Evolutionary conservation across 2,329 filamentous ascomycete genomes (phyloP).

Genomic region (Didymella lethalis): DNA sequence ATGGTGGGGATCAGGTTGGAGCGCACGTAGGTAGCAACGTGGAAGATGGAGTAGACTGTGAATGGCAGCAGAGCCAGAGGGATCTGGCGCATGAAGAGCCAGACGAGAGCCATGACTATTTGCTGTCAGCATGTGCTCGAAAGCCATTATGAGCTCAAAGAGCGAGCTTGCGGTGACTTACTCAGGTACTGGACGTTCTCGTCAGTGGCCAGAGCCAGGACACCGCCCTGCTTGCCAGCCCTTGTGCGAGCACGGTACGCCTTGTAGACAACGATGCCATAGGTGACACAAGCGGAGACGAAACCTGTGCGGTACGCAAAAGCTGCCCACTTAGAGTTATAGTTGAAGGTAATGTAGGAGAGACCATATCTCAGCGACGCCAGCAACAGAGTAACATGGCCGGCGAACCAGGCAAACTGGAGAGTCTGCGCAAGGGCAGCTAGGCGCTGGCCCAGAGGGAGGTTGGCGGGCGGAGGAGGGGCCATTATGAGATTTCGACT

Average conservation of each 20-base stretch:
- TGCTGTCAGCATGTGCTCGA: constrained; percentile 30
- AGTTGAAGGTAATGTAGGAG: constrained; percentile 90
- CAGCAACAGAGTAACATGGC: constrained; percentile 86
- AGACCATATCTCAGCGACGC: constrained; percentile 82
- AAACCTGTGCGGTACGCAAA: constrained; percentile 93
- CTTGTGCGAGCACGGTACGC: constrained; percentile 86
- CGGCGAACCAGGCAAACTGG: constrained; percentile 78
- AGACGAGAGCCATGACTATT: constrained; percentile 89
- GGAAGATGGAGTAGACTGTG: constrained; percentile 96
- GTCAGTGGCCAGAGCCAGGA: constrained; percentile 75
- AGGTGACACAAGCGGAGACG: constrained; percentile 85
- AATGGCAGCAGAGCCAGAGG: constrained; percentile 92
- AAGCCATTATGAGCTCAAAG: constrained; percentile 1
- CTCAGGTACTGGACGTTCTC: constrained; percentile 98
- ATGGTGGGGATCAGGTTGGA: constrained; percentile 91
- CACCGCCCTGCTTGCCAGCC: constrained; percentile 71
- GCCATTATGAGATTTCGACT: constrained; percentile 63
- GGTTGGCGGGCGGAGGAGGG: constrained; percentile 73
- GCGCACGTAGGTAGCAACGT: constrained; percentile 95
- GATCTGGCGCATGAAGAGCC: constrained; percentile 91
- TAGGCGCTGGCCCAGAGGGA: constrained; percentile 78
- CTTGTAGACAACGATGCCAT: constrained; percentile 99
- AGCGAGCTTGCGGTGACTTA: constrained; percentile 60
- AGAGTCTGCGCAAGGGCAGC: constrained; percentile 83
- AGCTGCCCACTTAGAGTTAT: constrained; percentile 75